A percentile compares a stretch with the other conserved stretches of the same genome.
phyloP scores from a whole-genome alignment of 441 rosid species.

The Sinapis alba region DNA sequence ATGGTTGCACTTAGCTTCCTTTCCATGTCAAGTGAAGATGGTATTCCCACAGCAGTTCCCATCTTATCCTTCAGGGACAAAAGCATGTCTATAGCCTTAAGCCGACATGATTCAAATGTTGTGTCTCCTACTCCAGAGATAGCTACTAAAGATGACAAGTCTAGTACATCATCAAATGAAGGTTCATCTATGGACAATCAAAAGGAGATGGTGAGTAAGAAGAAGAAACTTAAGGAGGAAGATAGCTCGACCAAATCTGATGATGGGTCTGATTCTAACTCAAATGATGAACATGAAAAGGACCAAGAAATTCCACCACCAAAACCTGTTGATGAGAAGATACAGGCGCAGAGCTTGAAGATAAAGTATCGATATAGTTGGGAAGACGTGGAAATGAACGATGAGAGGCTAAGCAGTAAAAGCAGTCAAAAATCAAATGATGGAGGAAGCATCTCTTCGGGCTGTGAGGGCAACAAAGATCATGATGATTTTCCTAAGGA shows the following conservation, averaged over 20 bases:
- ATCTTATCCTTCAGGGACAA: slow-evolving; percentile 40
- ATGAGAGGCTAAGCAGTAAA: slow-evolving; percentile 32
- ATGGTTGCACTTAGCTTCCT: slow-evolving; percentile 79
- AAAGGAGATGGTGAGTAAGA: background rate
- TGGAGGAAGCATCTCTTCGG: slow-evolving; percentile 20
- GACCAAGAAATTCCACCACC: background rate
- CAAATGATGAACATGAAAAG: slow-evolving; percentile 3
- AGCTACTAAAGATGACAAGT: slow-evolving; percentile 6
- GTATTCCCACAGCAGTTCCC: slow-evolving; percentile 40
- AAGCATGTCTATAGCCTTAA: slow-evolving; percentile 37
- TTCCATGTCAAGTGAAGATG: slow-evolving; percentile 41
- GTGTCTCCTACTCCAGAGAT: background rate
- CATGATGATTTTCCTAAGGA: slow-evolving; percentile 11
- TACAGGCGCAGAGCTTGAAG: slow-evolving; percentile 27
- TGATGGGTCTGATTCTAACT: slow-evolving; percentile 15
- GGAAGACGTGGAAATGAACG: slow-evolving; percentile 21
- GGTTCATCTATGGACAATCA: background rate
- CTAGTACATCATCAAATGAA: slow-evolving; percentile 19
- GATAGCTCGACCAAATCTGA: slow-evolving; percentile 11
- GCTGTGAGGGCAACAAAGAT: slow-evolving; percentile 27
- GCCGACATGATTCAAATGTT: slow-evolving; percentile 30
- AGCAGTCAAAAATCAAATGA: slow-evolving; percentile 38
- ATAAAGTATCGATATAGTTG: slow-evolving; percentile 32
- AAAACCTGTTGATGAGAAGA: slow-evolving; percentile 17
- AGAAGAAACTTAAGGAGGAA: background rate